Evolutionary conservation across 1,284 basidiomycete species (phyloP).

Genomic region (Cerrena zonata): DNA sequence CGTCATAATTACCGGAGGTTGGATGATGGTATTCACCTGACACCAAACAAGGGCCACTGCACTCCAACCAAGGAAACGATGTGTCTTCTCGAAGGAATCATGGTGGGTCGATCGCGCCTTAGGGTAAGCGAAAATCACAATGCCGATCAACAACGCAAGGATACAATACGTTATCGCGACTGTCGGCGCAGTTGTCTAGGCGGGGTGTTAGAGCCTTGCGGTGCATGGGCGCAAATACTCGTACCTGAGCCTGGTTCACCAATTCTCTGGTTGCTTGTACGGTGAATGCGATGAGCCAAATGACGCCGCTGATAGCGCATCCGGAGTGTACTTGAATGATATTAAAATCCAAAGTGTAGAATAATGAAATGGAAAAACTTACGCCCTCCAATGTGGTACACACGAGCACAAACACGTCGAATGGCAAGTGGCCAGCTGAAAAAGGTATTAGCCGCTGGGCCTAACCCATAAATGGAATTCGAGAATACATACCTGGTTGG

Average conservation of each 20-base stretch:
- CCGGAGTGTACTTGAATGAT: constrained; percentile 45
- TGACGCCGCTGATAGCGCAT: constrained; percentile 45
- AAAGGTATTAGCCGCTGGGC: too few species aligned
- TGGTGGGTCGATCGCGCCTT: constrained; percentile 42
- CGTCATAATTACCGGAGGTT: background rate
- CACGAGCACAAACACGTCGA: constrained; percentile 45
- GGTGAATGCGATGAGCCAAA: constrained; percentile 50
- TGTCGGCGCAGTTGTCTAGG: constrained; percentile 43
- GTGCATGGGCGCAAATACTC: constrained; percentile 1
- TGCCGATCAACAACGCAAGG: constrained; percentile 41
- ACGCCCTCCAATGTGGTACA: constrained; percentile 54
- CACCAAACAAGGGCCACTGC: constrained; percentile 49
- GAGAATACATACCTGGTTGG: constrained; percentile 34
- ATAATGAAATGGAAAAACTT: constrained; percentile 14
- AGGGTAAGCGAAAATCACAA: constrained; percentile 47
- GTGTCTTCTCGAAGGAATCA: constrained; percentile 48
- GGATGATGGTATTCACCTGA: constrained; percentile 33
- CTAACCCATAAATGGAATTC: background rate
- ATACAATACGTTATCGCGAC: constrained; percentile 50
- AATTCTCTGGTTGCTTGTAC: constrained; percentile 50
- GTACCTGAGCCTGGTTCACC: constrained; percentile 35
- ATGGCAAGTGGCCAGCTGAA: constrained; percentile 54
- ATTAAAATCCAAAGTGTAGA: constrained; percentile 1
- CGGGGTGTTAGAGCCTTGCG: background rate
- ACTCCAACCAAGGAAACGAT: constrained; percentile 54